phyloP scores from a whole-genome alignment of 352 stramenopile species.

The Globisporangium okanoganense region DNA sequence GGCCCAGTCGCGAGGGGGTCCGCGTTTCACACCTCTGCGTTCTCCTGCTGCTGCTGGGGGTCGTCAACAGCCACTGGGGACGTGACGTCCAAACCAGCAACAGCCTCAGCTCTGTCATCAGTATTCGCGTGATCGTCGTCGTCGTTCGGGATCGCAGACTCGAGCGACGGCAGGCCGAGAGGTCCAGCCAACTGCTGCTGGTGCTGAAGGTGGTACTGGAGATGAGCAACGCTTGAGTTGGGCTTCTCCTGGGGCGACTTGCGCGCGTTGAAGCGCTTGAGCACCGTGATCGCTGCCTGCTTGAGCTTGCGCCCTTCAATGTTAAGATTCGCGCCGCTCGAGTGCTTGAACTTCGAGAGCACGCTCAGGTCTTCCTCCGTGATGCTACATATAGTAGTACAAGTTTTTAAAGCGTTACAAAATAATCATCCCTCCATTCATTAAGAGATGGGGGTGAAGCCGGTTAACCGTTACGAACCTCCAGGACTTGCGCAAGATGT shows the following conservation, averaged over 20 bases:
- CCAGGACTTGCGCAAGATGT: slow-evolving; percentile 54
- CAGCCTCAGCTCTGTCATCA: neutral
- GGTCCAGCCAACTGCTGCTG: slow-evolving; percentile 2
- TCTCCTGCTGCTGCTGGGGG: slow-evolving; percentile 8
- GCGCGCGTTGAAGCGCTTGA: slow-evolving; percentile 27
- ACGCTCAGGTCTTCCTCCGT: slow-evolving; percentile 36
- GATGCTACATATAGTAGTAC: slow-evolving; percentile 12
- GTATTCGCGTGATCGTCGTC: neutral
- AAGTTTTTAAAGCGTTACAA: too few relatives aligned
- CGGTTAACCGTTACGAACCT: slow-evolving; percentile 24
- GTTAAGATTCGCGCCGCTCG: slow-evolving; percentile 51
- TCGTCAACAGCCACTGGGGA: neutral
- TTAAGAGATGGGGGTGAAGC: too few relatives aligned
- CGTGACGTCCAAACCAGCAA: too few relatives aligned
- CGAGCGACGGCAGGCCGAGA: slow-evolving; percentile 12
- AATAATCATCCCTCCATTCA: too few relatives aligned
- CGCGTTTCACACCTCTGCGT: slow-evolving; percentile 18
- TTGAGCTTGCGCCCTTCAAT: slow-evolving; percentile 58
- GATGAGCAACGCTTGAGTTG: neutral
- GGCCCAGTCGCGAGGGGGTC: neutral
- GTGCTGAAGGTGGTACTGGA: neutral
- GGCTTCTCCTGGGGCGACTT: slow-evolving; percentile 11
- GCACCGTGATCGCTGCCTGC: slow-evolving; percentile 42
- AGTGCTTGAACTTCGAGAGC: slow-evolving; percentile 64
- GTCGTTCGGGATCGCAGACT: slow-evolving; percentile 4